phyloP scores from a whole-genome alignment of 2,329 filamentous ascomycete species.

The Epicoccum nigrum region DNA sequence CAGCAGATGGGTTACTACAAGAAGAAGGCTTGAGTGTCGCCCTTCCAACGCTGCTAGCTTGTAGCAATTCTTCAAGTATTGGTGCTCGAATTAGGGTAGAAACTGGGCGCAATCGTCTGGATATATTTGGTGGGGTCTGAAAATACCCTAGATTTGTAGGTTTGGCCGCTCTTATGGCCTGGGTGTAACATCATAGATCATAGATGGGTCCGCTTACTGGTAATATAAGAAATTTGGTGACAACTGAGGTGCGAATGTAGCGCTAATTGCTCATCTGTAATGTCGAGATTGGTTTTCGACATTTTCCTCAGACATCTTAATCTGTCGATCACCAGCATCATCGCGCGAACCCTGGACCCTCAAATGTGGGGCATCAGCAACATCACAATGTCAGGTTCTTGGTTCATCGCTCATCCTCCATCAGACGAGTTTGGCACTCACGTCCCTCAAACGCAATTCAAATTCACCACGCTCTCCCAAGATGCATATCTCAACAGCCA shows the following conservation, averaged over 20 bases:
- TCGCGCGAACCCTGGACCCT: too few species aligned
- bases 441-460: background rate
- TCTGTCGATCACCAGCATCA: background rate
- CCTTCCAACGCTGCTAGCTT: too few species aligned
- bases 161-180: background rate
- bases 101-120: background rate
- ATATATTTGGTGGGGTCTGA: background rate
- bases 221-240: background rate
- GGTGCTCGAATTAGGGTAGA: background rate
- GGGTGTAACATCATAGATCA: background rate
- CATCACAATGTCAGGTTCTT: too few species aligned
- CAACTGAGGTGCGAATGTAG: background rate
- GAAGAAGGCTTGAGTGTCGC: conserved; percentile 28
- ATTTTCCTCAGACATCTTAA: background rate
- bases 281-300: background rate
- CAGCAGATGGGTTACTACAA: conserved; percentile 35
- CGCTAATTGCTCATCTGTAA: background rate
- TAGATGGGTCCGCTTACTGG: background rate
- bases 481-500: conserved; percentile 1
- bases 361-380: too few species aligned
- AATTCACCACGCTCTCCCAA: background rate
- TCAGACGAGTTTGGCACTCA: too few species aligned
- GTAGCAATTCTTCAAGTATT: too few species aligned
- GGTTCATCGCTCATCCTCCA: too few species aligned
- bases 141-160: conserved; percentile 10